These are phyloP conservation scores for Penicillium pulvis DNA, from an alignment of 495 filamentous ascomycete genomes.

Conservation along the genomic window DNA sequence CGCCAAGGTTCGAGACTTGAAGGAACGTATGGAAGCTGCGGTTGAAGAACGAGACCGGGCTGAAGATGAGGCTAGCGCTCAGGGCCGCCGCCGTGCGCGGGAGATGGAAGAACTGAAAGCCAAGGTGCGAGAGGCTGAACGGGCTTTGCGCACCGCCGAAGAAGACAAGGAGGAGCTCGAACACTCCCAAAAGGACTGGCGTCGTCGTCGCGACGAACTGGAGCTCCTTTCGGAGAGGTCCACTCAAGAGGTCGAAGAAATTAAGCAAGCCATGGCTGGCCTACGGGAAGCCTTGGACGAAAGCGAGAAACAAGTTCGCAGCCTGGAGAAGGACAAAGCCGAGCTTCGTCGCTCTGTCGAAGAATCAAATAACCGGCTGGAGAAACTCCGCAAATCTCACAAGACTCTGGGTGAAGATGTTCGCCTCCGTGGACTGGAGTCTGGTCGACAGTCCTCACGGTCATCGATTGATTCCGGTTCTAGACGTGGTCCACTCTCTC, in stretches of 20 bases:
- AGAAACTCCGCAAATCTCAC: constrained; percentile 76
- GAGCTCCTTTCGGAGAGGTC: constrained; percentile 69
- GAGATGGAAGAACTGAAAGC: constrained; percentile 86
- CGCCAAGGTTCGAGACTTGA: constrained; percentile 79
- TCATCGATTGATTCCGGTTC: constrained; percentile 69
- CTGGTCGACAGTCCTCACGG: constrained; percentile 57
- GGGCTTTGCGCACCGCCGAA: constrained; percentile 65
- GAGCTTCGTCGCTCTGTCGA: constrained; percentile 77
- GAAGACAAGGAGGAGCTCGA: constrained; percentile 73
- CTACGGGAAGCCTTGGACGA: constrained; percentile 81
- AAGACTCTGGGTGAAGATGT: constrained; percentile 52
- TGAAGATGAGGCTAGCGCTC: constrained; percentile 83
- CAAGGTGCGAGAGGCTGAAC: constrained; percentile 78
- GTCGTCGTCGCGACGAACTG: constrained; percentile 69
- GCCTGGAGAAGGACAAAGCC: constrained; percentile 76
- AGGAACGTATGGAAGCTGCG: constrained; percentile 82
- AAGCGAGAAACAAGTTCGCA: constrained; percentile 79
- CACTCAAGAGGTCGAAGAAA: constrained; percentile 69
- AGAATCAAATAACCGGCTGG: constrained; percentile 71
- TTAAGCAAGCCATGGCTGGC: constrained; percentile 74
- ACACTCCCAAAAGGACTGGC: constrained; percentile 70
- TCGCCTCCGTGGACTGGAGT: constrained; percentile 41
- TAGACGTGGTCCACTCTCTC: constrained; percentile 40
- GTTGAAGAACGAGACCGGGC: constrained; percentile 90
- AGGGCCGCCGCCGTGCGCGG: constrained; percentile 71